Percentiles rank a stretch among this genome's conserved stretches.
These are phyloP conservation scores for Vanilla planifolia DNA, from an alignment of 106 monocot species.

Conservation along the genomic window DNA sequence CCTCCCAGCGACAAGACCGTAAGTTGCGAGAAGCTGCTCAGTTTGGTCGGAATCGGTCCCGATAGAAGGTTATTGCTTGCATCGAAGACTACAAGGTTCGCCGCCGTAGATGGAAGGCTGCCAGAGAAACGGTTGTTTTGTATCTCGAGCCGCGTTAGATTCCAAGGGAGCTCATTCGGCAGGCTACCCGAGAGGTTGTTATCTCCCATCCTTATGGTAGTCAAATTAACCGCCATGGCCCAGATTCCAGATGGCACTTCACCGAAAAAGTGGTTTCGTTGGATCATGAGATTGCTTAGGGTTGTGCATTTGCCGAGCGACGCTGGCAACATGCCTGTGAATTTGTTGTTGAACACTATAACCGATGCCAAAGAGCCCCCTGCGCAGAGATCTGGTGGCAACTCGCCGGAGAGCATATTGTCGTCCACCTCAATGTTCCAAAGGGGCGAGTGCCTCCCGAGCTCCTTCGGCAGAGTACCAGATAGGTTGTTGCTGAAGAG, in stretches of 20 bases:
- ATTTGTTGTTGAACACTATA: slow-evolving; percentile 40
- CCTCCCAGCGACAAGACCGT: slow-evolving; percentile 29
- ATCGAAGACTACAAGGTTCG: slow-evolving; percentile 26
- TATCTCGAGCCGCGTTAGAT: slow-evolving; percentile 37
- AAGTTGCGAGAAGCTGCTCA: slow-evolving; percentile 29
- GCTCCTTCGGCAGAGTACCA: slow-evolving; percentile 36
- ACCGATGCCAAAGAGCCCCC: slow-evolving; percentile 15
- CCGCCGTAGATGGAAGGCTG: slow-evolving; percentile 32
- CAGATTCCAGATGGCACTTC: slow-evolving; percentile 49
- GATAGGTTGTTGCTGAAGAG: slow-evolving; percentile 35
- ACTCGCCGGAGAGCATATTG: slow-evolving; percentile 32
- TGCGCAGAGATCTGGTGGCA: slow-evolving; percentile 41
- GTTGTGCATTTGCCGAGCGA: slow-evolving; percentile 40
- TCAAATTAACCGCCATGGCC: slow-evolving; percentile 31
- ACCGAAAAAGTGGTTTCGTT: slow-evolving; percentile 48
- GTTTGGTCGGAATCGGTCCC: slow-evolving; percentile 32
- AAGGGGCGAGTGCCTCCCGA: slow-evolving; percentile 38
- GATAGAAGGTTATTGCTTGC: slow-evolving; percentile 56
- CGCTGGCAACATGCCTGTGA: slow-evolving; percentile 51
- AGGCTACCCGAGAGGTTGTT: slow-evolving; percentile 63
- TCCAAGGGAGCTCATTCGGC: slow-evolving; percentile 44
- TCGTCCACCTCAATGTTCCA: slow-evolving; percentile 39
- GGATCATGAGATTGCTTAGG: slow-evolving; percentile 30
- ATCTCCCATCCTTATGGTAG: slow-evolving; percentile 16
- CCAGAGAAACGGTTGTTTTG: slow-evolving; percentile 63